Conservation (phyloP, 768 basidiomycete species). For the Lactarius indigo region DNA sequence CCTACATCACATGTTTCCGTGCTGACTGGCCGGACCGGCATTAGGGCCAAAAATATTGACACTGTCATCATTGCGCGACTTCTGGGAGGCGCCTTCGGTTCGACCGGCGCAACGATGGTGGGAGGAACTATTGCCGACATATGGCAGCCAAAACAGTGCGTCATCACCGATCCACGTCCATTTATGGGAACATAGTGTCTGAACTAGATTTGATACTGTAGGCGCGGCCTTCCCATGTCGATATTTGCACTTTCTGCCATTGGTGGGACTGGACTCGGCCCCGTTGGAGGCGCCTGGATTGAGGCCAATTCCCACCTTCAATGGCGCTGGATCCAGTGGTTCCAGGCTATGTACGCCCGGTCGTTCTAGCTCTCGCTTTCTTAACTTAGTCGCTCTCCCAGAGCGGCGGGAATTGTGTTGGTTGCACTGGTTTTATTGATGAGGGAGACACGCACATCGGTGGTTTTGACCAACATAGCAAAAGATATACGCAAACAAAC, state of each 20-base stretch:
- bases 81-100: slow-evolving; percentile 61
- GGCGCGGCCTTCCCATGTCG: slow-evolving; percentile 77
- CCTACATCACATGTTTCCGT: not conserved
- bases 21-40: not conserved
- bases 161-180: not conserved
- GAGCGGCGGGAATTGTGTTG: slow-evolving; percentile 50
- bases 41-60: slow-evolving; percentile 45
- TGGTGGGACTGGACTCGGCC: slow-evolving; percentile 60
- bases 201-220: slow-evolving; percentile 29
- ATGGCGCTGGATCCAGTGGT: slow-evolving; percentile 88
- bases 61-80: slow-evolving; percentile 67
- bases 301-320: slow-evolving; percentile 53
- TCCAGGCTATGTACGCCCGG: slow-evolving; percentile 54
- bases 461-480: slow-evolving; percentile 67
- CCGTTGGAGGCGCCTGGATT: slow-evolving; percentile 62
- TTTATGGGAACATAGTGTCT: not conserved
- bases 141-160: slow-evolving; percentile 59
- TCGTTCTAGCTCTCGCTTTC: not conserved
- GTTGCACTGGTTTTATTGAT: slow-evolving; percentile 51
- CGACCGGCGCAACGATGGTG: slow-evolving; percentile 69
- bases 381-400: slow-evolving; percentile 29
- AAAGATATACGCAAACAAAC: slow-evolving; percentile 59
- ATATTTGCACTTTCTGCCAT: slow-evolving; percentile 62
- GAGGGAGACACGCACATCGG: slow-evolving; percentile 68
- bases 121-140: slow-evolving; percentile 74